Evolutionary conservation across 108 stramenopile species (phyloP).

Genomic region (Skeletonema tropicum): DNA sequence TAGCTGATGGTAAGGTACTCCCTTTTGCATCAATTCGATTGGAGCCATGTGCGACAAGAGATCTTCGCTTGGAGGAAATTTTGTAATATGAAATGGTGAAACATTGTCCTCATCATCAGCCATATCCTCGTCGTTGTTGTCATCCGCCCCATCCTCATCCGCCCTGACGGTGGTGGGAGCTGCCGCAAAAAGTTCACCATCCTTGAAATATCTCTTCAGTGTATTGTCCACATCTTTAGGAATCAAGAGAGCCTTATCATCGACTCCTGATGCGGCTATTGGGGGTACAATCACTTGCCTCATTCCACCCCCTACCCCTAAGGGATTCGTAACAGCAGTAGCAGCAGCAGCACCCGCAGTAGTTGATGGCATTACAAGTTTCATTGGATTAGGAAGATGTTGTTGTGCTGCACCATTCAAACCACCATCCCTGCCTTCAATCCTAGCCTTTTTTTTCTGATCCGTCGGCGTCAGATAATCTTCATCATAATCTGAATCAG

Average conservation of each 20-base stretch:
- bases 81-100: constrained; percentile 1
- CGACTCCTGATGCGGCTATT: constrained; percentile 17
- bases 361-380: not conserved
- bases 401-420: not conserved
- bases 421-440: not conserved
- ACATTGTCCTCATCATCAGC: constrained; percentile 6
- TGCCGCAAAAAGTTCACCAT: constrained; percentile 27
- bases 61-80: constrained; percentile 11
- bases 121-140: not conserved
- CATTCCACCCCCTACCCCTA: not conserved
- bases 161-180: not conserved
- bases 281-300: constrained; percentile 9
- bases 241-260: constrained; percentile 27
- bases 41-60: constrained; percentile 66
- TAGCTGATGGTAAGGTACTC: constrained; percentile 75
- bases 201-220: constrained; percentile 26
- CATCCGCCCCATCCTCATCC: not conserved
- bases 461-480: constrained; percentile 5
- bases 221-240: constrained; percentile 20
- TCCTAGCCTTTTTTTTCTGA: not conserved
- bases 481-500: constrained; percentile 21
- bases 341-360: not conserved
- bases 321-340: too few species aligned
- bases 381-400: not conserved
- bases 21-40: constrained; percentile 53